These are phyloP conservation scores for Cucurbita moschata DNA, from an alignment of 306 rosid species.

Conservation along the genomic window DNA sequence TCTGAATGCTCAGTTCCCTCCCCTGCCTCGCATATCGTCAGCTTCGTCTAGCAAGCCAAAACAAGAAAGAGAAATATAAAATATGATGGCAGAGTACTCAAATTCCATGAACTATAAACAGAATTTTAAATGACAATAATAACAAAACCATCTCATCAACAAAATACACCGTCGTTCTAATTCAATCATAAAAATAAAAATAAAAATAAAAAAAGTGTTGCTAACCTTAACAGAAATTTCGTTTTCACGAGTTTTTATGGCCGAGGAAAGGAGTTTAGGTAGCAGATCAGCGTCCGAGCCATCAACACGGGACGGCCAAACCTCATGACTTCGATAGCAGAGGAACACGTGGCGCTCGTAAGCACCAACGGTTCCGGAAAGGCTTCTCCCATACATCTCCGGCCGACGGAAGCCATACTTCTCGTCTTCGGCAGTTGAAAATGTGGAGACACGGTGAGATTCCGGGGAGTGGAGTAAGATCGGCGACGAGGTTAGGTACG, in stretches of 20 bases:
- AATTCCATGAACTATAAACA: neutral
- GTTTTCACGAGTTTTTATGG: conserved; percentile 42
- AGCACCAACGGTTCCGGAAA: conserved; percentile 50
- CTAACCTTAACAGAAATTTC: conserved; percentile 19
- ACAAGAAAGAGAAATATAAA: neutral
- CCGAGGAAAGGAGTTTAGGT: conserved; percentile 36
- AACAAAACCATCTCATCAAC: neutral
- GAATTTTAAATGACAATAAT: neutral
- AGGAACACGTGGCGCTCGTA: conserved; percentile 86
- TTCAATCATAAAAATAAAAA: neutral
- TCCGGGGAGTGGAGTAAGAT: conserved; percentile 12
- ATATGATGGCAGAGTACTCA: neutral
- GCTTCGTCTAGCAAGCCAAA: conserved; percentile 35
- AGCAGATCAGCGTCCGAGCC: conserved; percentile 57
- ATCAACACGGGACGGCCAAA: conserved; percentile 66
- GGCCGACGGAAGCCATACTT: conserved; percentile 62
- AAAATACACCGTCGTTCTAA: neutral
- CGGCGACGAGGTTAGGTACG: neutral
- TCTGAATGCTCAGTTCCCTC: conserved; percentile 40
- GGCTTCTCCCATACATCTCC: conserved; percentile 60
- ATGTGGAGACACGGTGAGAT: conserved; percentile 16
- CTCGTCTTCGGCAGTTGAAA: conserved; percentile 20
- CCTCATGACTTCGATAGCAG: conserved; percentile 54
- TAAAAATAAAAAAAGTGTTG: no score
- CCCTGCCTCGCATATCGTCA: conserved; percentile 63